Evolutionary conservation across 75 land plant species (phyloP), one percentile per base, ranked within the genome.

Genomic region (Ceratopteris richardii): DNA sequence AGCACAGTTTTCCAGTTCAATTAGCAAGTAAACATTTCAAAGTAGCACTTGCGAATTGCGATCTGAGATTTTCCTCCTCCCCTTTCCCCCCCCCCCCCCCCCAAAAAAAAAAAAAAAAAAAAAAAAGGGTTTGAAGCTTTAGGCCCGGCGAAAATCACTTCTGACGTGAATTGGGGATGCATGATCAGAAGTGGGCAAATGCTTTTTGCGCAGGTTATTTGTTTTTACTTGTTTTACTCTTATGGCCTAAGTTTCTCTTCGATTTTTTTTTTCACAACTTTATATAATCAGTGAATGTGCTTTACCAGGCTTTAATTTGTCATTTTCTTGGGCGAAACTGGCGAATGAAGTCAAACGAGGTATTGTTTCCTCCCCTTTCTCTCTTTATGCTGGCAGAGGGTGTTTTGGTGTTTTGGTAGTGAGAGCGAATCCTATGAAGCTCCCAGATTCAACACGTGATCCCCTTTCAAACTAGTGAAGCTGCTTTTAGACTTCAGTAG

Each of bases 181-280:
- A 90, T 90, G 96, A 71, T 95, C 36, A 62, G 99, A 47, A 90
- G 99, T 51, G 89, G 99, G 57, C 99, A 95, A 76, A 95, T 95
- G 99, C 96, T 95, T 72, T 70, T 90, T 59, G 96, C 95, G 33
- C 97, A 92, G 90, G 95, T 87, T 9, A 11, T 5, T 58, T 30
- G n/a, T 58, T 10, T 57, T 27, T 25, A 27, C 9, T 57, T 9
- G 58, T 40, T 40, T 40, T 40, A 40, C 9, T 40, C 13, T 10
- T 23, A 10, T 10, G 10, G 19, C 9, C 16, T 51, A 51, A 7
- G 10, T 23, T 23, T 7, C 54, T 51, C n/a, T n/a, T n/a, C n/a
- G n/a, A n/a, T n/a, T n/a, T n/a, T n/a, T n/a, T n/a, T n/a, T n/a
- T n/a, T n/a, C n/a, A n/a, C n/a, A n/a, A n/a, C n/a, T n/a, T n/a